Conservation (phyloP, 164 flowering plant genomes). For the Chimonanthus salicifolius region DNA sequence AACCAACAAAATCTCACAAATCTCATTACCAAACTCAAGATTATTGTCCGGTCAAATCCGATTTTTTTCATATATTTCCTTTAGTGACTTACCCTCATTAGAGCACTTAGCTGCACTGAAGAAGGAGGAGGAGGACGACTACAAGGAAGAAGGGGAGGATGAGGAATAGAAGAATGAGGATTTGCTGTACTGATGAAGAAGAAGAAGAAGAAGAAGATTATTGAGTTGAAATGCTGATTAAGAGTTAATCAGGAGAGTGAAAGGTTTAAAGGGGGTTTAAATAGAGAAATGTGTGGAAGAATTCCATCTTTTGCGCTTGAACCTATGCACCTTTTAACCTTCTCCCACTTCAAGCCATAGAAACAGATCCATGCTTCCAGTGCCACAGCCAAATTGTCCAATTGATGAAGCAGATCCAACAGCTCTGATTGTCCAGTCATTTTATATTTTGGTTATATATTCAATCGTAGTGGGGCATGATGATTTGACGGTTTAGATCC, state of each 20-base stretch:
- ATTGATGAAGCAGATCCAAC: not conserved
- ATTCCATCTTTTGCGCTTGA: slow-evolving; percentile 21
- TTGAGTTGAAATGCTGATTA: not conserved
- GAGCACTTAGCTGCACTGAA: not conserved
- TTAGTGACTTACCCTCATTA: not conserved
- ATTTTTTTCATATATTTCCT: not conserved
- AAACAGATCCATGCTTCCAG: not conserved
- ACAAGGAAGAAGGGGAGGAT: not conserved
- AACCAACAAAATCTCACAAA: not conserved
- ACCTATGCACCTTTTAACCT: no score
- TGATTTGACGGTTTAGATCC: not conserved
- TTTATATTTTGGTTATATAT: no score
- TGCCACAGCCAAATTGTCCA: not conserved
- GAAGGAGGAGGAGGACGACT: not conserved
- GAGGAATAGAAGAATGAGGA: no score
- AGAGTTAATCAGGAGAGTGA: not conserved
- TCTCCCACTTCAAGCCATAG: no score
- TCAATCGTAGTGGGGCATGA: not conserved
- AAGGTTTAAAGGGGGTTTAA: slow-evolving; percentile 5
- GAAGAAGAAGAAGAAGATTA: not conserved
- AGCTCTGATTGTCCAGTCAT: not conserved
- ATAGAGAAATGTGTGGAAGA: slow-evolving; percentile 19
- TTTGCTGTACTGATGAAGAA: not conserved
- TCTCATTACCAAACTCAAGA: not conserved
- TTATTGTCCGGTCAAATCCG: not conserved